Base-by-base conservation (phyloP, 768 basidiomycete genomes). In the Tylopilus subfusipes region DNA sequence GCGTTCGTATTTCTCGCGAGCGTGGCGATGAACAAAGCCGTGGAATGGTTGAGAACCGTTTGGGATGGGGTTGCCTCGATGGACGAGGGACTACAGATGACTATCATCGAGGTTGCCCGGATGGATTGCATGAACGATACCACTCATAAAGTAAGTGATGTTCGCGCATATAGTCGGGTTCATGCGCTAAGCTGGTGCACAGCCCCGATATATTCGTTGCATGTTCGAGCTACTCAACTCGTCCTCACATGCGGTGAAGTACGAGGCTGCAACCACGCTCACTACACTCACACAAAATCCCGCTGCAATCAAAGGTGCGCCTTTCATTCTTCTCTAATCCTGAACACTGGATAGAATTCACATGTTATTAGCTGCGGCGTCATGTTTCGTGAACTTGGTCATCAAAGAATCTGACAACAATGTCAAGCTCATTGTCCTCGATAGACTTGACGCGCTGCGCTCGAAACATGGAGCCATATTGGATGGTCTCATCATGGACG, bases 321-420 rank as follows among this genome's bases (percentile, higher is more conserved):
- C 24, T 25, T 36, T 34, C 33, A 4, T 16, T 40, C 39, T 33
- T 34, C 36, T 40, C 30, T 34, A 12, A 11, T 4, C 10, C 24
- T 29, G 11, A 24, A 50, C 50, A n/a, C 50, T 42, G 19, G 22
- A 34, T 50, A 43, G 21, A 51, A 60, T 54, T 12, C 14, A 22
- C 31, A 43, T 52, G 19, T 33, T 38, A 36, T 47, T 55, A 96
- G 95, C 96, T 57, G 90, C 94, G 45, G 95, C 94, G 4, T 82
- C 86, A 10, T 89, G 83, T 59, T 85, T 96, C 59, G 91, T 97
- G 63, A 89, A 83, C 59, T 83, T 98, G 43, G 86, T 94, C 55
- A 79, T 88, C 69, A 96, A 95, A 73, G 96, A 98, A 72, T 93
- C 94, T 2, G 96, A 98, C 75, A 99, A 98, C 74, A 99, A 99